A percentile compares a stretch with the other conserved stretches of the same genome.
Conservation (phyloP, 495 filamentous ascomycete species). For the Physcia stellaris region DNA sequence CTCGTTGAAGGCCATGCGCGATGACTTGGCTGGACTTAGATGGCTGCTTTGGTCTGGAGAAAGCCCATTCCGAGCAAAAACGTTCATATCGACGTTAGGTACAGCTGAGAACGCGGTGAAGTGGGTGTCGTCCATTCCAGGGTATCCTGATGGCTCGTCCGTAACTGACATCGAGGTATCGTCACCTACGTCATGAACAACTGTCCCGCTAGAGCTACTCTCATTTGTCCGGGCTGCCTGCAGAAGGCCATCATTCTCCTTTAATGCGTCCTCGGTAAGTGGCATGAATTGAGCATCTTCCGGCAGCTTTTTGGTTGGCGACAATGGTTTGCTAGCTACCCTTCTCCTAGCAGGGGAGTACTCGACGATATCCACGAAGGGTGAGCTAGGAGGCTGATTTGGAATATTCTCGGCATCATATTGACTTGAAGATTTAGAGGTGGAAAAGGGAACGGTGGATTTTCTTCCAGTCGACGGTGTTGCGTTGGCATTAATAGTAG, state of each 20-base stretch:
- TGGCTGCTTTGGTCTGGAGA: slow-evolving; percentile 34
- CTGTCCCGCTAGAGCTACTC: slow-evolving; percentile 10
- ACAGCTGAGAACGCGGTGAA: slow-evolving; percentile 80
- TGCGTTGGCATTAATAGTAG: slow-evolving; percentile 29
- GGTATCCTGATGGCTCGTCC: slow-evolving; percentile 9
- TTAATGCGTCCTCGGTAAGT: slow-evolving; percentile 17
- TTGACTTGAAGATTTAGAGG: background rate
- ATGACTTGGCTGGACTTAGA: slow-evolving; percentile 21
- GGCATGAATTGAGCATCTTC: slow-evolving; percentile 1
- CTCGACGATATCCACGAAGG: slow-evolving; percentile 18
- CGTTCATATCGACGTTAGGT: slow-evolving; percentile 64
- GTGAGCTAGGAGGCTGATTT: slow-evolving; percentile 19
- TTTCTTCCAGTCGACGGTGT: slow-evolving; percentile 2
- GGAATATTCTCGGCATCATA: slow-evolving; percentile 11
- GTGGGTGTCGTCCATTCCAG: slow-evolving; percentile 58
- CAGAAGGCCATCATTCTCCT: slow-evolving; percentile 23
- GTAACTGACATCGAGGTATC: slow-evolving; percentile 8
- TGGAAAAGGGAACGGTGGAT: slow-evolving; percentile 2
- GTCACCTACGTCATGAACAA: slow-evolving; percentile 14
- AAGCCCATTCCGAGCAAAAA: slow-evolving; percentile 57
- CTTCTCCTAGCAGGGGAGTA: slow-evolving; percentile 2
- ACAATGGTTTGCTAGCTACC: slow-evolving; percentile 6
- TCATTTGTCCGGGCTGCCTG: slow-evolving; percentile 17
- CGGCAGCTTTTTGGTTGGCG: slow-evolving; percentile 5
- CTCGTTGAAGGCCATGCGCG: slow-evolving; percentile 9